Evolutionary conservation across 2,329 filamentous ascomycete genomes (phyloP).

Genomic region (Aaosphaeria arxii): DNA sequence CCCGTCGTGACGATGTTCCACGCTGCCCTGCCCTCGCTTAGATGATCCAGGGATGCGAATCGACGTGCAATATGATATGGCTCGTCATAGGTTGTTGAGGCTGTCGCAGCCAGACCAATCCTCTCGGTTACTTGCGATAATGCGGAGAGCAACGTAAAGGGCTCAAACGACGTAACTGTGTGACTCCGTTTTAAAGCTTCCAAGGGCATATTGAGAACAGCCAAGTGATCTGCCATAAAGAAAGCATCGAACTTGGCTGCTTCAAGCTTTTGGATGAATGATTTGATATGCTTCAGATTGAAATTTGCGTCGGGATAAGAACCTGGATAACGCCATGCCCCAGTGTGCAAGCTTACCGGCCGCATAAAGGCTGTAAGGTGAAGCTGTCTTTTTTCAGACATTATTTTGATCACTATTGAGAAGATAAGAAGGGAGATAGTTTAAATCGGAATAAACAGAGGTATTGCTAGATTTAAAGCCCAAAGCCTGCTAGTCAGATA

Average conservation of each 20-base stretch:
- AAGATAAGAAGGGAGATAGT: too few relatives aligned
- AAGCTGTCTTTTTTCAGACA: constrained; percentile 12
- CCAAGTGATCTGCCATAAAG: constrained; percentile 57
- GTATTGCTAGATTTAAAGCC: too few relatives aligned
- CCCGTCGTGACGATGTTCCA: constrained; percentile 57
- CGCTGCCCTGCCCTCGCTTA: constrained; percentile 50
- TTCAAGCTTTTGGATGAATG: constrained; percentile 54
- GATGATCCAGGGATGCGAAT: constrained; percentile 54
- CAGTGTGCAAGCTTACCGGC: constrained; percentile 55
- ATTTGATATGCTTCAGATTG: constrained; percentile 52
- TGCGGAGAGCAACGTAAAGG: constrained; percentile 52
- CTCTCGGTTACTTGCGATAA: constrained; percentile 48
- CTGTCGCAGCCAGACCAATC: constrained; percentile 54
- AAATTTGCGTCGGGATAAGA: constrained; percentile 58
- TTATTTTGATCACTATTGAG: neutral
- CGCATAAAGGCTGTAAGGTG: constrained; percentile 60
- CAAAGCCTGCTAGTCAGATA: too few relatives aligned
- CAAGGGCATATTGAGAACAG: constrained; percentile 55
- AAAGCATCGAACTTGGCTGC: constrained; percentile 56
- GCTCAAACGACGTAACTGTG: constrained; percentile 58
- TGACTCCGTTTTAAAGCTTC: constrained; percentile 58
- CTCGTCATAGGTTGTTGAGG: constrained; percentile 54
- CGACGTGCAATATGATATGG: constrained; percentile 55
- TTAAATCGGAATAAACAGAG: too few relatives aligned
- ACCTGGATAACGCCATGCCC: constrained; percentile 57